phyloP scores from a whole-genome alignment of 2,329 filamentous ascomycete genomes.

The Dendrostoma leiphaemia region DNA sequence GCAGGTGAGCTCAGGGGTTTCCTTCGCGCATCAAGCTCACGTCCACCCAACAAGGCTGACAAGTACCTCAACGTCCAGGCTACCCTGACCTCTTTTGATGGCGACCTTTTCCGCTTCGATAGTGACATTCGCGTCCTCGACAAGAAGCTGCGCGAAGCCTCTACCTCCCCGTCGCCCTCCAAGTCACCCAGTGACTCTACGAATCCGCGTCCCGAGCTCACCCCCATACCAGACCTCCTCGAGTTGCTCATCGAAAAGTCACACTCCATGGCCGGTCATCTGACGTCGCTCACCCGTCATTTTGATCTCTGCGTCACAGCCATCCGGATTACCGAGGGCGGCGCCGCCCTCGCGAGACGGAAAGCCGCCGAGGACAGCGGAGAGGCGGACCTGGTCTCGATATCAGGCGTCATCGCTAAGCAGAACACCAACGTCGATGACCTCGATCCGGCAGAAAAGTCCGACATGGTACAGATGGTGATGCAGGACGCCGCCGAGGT shows the following conservation, averaged over 20 bases:
- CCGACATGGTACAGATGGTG: slow-evolving; percentile 81
- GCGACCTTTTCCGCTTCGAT: slow-evolving; percentile 73
- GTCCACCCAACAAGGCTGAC: not conserved
- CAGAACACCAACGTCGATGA: slow-evolving; percentile 49
- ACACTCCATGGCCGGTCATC: slow-evolving; percentile 75
- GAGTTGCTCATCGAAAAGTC: slow-evolving; percentile 69
- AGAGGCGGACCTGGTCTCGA: slow-evolving; percentile 46
- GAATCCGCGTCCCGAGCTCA: slow-evolving; percentile 25
- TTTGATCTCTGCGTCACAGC: slow-evolving; percentile 93
- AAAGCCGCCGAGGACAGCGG: slow-evolving; percentile 64
- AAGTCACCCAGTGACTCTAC: slow-evolving; percentile 34
- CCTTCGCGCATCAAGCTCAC: not conserved
- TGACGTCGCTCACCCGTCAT: slow-evolving; percentile 79
- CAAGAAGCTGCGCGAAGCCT: slow-evolving; percentile 49
- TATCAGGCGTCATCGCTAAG: slow-evolving; percentile 64
- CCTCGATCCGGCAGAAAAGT: slow-evolving; percentile 73
- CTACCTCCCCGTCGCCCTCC: slow-evolving; percentile 35
- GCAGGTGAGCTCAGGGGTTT: slow-evolving; percentile 45
- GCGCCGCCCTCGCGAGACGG: slow-evolving; percentile 40
- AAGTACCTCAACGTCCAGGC: slow-evolving; percentile 35
- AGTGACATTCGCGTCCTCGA: slow-evolving; percentile 66
- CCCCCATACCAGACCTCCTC: slow-evolving; percentile 52
- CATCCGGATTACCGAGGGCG: slow-evolving; percentile 65
- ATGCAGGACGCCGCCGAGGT: slow-evolving; percentile 67
- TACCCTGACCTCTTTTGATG: slow-evolving; percentile 71